Percentiles rank a stretch among this genome's conserved stretches.
These are phyloP conservation scores for Dothideomycetes sp. DNA, from an alignment of 2,329 filamentous ascomycete species.

Conservation along the genomic window DNA sequence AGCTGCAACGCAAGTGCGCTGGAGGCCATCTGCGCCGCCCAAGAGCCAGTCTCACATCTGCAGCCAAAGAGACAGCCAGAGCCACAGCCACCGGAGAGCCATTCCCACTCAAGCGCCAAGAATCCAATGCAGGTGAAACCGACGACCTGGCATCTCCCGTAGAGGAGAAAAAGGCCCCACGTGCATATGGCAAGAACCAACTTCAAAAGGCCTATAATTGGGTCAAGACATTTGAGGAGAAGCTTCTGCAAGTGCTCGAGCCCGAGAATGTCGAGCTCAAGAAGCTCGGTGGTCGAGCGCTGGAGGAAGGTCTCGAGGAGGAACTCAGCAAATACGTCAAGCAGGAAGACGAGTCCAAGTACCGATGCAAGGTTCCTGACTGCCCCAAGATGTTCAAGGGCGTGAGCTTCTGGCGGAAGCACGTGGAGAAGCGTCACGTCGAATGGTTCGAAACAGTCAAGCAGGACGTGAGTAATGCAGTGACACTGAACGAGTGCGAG, in stretches of 20 bases:
- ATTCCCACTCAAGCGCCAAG: constrained; percentile 60
- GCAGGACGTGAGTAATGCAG: constrained; percentile 58
- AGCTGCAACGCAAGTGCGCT: constrained; percentile 88
- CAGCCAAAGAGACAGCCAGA: constrained; percentile 73
- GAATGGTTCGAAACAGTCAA: constrained; percentile 77
- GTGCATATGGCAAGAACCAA: constrained; percentile 49
- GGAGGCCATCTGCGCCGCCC: constrained; percentile 94
- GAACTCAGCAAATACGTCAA: constrained; percentile 83
- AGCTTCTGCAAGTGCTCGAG: constrained; percentile 83
- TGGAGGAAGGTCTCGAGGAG: constrained; percentile 77
- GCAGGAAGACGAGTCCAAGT: constrained; percentile 96
- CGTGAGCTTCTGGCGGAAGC: constrained; percentile 94
- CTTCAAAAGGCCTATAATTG: constrained; percentile 93
- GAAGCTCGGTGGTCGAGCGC: constrained; percentile 79
- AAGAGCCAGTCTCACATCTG: constrained; percentile 68
- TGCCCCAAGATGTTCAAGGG: constrained; percentile 97
- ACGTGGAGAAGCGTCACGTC: constrained; percentile 86
- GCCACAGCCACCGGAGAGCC: constrained; percentile 74
- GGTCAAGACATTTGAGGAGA: constrained; percentile 98
- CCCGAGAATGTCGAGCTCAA: constrained; percentile 77
- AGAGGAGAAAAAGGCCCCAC: constrained; percentile 58
- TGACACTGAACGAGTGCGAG: not conserved
- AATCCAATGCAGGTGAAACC: constrained; percentile 28
- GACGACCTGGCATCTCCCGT: constrained; percentile 53
- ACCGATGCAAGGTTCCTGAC: constrained; percentile 89